phyloP scores from a whole-genome alignment of 169 alveolate species.

The Amoebophrya sp. region DNA sequence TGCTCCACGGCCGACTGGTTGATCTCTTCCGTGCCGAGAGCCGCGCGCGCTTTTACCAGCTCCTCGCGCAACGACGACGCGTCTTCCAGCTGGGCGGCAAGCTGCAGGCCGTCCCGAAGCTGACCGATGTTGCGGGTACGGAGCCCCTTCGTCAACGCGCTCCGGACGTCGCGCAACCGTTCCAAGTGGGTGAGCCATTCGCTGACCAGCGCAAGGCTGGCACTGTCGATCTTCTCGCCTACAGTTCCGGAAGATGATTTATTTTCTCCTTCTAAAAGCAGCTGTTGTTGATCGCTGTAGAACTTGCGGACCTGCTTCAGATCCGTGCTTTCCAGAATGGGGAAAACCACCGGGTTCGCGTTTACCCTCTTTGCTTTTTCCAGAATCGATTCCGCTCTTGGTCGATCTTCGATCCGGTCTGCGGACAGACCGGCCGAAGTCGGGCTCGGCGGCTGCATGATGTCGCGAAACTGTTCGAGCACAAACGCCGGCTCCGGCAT shows the following conservation, averaged over 20 bases:
- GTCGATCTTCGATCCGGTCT: neutral
- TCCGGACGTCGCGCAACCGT: neutral
- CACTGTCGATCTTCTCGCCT: no score
- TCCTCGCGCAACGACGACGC: neutral
- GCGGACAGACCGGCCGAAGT: neutral
- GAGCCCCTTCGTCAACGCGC: neutral
- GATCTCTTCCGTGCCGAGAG: slow-evolving; percentile 4
- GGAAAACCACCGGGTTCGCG: neutral
- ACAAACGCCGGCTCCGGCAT: slow-evolving; percentile 12
- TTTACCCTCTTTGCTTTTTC: neutral
- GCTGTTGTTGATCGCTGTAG: no score
- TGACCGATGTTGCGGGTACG: neutral
- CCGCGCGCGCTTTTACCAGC: neutral
- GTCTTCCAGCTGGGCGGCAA: neutral
- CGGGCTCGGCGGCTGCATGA: neutral
- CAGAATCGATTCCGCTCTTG: neutral
- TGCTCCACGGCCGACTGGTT: neutral
- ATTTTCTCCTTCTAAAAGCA: no score
- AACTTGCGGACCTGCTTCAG: neutral
- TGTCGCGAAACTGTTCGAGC: neutral
- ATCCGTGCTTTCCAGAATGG: neutral
- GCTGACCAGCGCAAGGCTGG: neutral
- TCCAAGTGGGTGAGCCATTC: neutral
- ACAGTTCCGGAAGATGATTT: no score
- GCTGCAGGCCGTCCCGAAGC: neutral